Conservation (phyloP, 148 eudicot species). For the Dysphania ambrosioides region DNA sequence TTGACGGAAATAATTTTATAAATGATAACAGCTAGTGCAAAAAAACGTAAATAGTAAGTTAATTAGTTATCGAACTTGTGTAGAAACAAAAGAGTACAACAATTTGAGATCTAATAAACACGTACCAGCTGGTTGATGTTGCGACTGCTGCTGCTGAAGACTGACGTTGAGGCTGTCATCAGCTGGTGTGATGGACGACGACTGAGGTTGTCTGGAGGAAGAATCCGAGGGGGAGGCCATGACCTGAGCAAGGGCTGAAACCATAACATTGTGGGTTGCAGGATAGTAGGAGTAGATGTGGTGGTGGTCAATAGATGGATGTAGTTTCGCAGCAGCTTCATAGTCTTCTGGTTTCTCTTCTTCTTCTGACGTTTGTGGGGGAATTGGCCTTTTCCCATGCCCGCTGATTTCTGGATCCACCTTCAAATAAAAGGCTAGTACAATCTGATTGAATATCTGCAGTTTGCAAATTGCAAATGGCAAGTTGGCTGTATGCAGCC, state of each 20-base stretch:
- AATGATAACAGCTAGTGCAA: not conserved
- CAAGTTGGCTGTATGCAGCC: no score
- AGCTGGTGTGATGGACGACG: not conserved
- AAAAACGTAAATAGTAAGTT: not conserved
- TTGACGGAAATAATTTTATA: no score
- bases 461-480: no score
- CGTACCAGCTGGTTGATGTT: constrained; percentile 3
- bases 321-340: not conserved
- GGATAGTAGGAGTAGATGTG: no score
- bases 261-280: not conserved
- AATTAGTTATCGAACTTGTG: no score
- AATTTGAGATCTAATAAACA: not conserved
- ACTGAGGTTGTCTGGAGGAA: not conserved
- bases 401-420: constrained; percentile 20
- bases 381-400: constrained; percentile 21
- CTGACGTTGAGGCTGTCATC: no score
- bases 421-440: no score
- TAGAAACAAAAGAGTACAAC: not conserved
- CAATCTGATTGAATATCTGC: no score
- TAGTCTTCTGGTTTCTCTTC: not conserved
- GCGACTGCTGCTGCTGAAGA: not conserved
- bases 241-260: constrained; percentile 19
- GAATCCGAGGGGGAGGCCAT: not conserved
- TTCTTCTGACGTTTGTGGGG: constrained; percentile 1
- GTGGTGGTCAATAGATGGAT: not conserved